Evolutionary conservation across 345 rosid species (phyloP).

Genomic region (Eucalyptus curtisii): DNA sequence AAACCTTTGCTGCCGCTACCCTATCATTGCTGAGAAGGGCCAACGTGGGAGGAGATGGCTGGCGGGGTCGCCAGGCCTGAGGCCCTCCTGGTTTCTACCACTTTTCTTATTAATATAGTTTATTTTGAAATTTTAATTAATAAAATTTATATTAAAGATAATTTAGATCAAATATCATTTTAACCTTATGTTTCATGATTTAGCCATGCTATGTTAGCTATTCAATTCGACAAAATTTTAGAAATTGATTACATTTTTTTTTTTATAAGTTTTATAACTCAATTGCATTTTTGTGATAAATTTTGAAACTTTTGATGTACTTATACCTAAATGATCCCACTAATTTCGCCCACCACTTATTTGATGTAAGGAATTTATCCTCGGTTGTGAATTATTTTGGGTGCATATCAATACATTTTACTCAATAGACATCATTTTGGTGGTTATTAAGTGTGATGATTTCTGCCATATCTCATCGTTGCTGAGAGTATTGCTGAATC

Average conservation of each 20-base stretch:
- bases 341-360: background rate
- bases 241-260: rapidly evolving
- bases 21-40: background rate
- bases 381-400: background rate
- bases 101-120: no score
- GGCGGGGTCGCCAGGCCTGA: rapidly evolving
- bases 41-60: rapidly evolving
- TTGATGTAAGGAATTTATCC: background rate
- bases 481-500: background rate
- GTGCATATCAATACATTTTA: background rate
- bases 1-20: rapidly evolving
- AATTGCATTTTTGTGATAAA: rapidly evolving
- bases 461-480: background rate
- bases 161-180: no score
- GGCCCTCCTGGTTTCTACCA: no score
- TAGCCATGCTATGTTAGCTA: rapidly evolving
- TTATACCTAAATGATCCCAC: background rate
- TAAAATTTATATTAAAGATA: no score
- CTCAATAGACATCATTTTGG: rapidly evolving
- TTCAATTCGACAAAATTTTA: no score
- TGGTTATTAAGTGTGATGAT: background rate
- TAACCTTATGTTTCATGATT: no score
- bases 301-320: rapidly evolving
- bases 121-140: no score
- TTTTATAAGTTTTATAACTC: rapidly evolving